Base-by-base conservation (phyloP, 2,329 filamentous ascomycete species). In the Beauveria brongniartii region DNA sequence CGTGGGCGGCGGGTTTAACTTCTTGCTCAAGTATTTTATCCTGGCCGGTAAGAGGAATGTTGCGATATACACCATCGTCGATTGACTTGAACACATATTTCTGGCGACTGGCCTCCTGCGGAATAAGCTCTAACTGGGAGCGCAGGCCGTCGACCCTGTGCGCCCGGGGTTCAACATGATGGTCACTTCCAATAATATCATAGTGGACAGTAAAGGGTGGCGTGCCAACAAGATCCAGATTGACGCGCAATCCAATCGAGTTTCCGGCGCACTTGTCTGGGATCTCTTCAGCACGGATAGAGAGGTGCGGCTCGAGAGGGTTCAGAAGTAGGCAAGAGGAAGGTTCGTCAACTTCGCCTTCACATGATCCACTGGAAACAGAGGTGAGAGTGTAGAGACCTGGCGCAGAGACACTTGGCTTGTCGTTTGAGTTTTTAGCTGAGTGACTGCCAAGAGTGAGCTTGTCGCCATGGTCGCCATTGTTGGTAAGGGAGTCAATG, bases 241-340 rank as follows among this genome's bases (percentile, higher is more conserved):
- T 89, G 47, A 99, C 90, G 12, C 89, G 84, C 59, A 99, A 82
- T 46, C 94, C 94, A 64, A 99, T 90, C 0, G 94, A 91, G 69
- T 92, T 96, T 53, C 92, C 92, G 41, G 92, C 93, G 72, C 94
- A 99, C 71, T 95, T 96, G 73, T 99, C 94, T 57, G 91, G 89
- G 48, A 99, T 92, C 64, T 92, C 88, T 67, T 96, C 89, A 7
- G 86, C 81, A 37, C 82, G 82, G 55, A 99, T 78, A 5, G 84
- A 80, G 62, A 99, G 73, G 60, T 88, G 85, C 10, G 94, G 94
- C 74, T 96, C 88, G 0, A 94, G 87, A 5, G 94, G 94, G 66
- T 97, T 99, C 65, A 95, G 81, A 59, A 99, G 78, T 62, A 96
- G 80, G 72, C 93, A 97, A n/a, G 92, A 94, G 2, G 93, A 90